Base-by-base conservation (phyloP, 768 basidiomycete genomes). In the Pulveroboletus sp. region DNA sequence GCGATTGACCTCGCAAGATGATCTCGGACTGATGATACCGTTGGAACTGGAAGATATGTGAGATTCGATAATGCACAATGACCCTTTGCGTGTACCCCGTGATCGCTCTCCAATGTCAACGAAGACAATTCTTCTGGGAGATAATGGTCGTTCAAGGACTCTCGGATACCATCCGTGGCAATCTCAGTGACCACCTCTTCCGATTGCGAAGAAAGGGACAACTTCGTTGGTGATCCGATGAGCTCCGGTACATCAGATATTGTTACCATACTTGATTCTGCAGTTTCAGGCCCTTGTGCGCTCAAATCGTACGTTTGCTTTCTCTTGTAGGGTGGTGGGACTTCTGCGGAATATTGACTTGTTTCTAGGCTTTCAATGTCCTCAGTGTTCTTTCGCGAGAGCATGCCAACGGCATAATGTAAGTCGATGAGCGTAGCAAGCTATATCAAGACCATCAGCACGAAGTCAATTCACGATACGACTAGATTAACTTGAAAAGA, bases 11-110 rank as follows among this genome's bases (percentile, higher is more conserved):
- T 14, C 63, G 69, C n/a, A 76, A 46, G 5, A 58, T 50, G 14
- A 80, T 62, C 14, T 80, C 74, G 1, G 76, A 77, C 45, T 76
- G 76, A 50, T 79, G 77, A 51, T 78, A 79, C 46, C 74, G 69
- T 40, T 66, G 69, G 47, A 77, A 79, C 78, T 26, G 17, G 7
- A 26, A 38, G 44, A 46, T 6, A 27, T 8, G 24, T 64, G 21
- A 64, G 59, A 31, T 17, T 3, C 4, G 6, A 39, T n/a, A 5
- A 15, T 8, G n/a, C 18, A 18, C n/a, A 33, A n/a, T 12, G 12
- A 21, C 3, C 6, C 14, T 24, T 33, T 30, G 14, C 26, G 24
- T 14, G 24, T 63, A 74, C 73, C 49, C 73, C 73, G 43, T 68
- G 69, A 50, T 71, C 60, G 15, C 65, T 56, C 37, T 59, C 59